These are phyloP conservation scores for Curvularia spicifera DNA, from an alignment of 2,329 filamentous ascomycete species.

Conservation along the genomic window DNA sequence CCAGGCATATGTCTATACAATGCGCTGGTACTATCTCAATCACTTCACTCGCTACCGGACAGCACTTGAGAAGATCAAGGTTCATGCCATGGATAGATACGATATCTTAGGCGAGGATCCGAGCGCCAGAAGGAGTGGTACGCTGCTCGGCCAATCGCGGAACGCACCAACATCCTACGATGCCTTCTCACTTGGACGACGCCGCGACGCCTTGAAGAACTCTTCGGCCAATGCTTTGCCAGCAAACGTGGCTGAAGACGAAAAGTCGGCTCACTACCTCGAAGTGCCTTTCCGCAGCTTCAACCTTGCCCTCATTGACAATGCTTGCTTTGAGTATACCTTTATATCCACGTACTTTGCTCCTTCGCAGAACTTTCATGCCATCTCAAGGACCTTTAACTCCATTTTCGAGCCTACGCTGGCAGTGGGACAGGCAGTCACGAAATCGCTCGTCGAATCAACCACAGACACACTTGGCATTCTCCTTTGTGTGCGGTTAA, in stretches of 20 bases:
- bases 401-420: slow-evolving; percentile 92
- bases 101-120: slow-evolving; percentile 85
- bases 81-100: slow-evolving; percentile 81
- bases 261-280: slow-evolving; percentile 82
- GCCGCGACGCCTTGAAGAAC: slow-evolving; percentile 80
- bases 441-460: slow-evolving; percentile 75
- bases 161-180: slow-evolving; percentile 71
- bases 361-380: slow-evolving; percentile 73
- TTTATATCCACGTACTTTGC: slow-evolving; percentile 92
- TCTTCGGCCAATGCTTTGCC: slow-evolving; percentile 77
- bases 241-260: slow-evolving; percentile 90
- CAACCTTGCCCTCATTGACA: slow-evolving; percentile 92
- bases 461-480: slow-evolving; percentile 86
- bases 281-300: slow-evolving; percentile 93
- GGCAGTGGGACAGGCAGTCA: slow-evolving; percentile 77
- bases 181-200: slow-evolving; percentile 85
- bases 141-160: slow-evolving; percentile 38
- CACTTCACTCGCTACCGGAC: slow-evolving; percentile 89
- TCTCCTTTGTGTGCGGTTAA: slow-evolving; percentile 88
- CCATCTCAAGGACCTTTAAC: slow-evolving; percentile 81
- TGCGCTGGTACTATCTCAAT: slow-evolving; percentile 96
- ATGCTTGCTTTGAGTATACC: slow-evolving; percentile 91
- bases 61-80: slow-evolving; percentile 80
- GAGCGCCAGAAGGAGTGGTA: slow-evolving; percentile 65
- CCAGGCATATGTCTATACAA: slow-evolving; percentile 95